Base-by-base conservation (phyloP, 306 rosid genomes). In the Vigna mungo region DNA sequence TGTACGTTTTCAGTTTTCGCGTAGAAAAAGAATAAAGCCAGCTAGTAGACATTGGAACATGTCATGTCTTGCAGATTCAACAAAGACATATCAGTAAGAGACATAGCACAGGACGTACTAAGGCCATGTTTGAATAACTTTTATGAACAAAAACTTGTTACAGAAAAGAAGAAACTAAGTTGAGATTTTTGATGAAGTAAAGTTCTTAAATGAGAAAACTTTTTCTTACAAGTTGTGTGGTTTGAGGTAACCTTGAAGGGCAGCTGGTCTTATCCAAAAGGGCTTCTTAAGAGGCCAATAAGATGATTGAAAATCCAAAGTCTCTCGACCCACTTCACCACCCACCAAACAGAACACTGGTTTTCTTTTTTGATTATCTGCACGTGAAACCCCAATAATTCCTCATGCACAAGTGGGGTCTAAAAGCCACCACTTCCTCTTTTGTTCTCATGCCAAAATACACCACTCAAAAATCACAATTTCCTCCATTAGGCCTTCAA, bases 371-470 rank as follows among this genome's bases (percentile, higher is more conserved):
- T 85, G 61, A 77, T 74, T 52, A 68, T 36, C 18, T 77, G 85
- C 88, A 81, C 83, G 88, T 84, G 88, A 85, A 90, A 74, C 94
- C 81, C 90, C 96, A 94, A 90, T 92, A 92, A 90, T 89, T 87
- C 81, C 85, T 85, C 92, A 94, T 91, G 94, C 97, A 89, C 80
- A 60, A 74, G 91, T 89, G 88, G 93, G 97, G 96, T 87, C 88
- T 88, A 74, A 72, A 75, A 71, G 87, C 86, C 93, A 85, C 89
- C 89, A 85, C 86, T 89, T 87, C 89, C 75, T 86, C 82, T 89
- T 88, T 90, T 92, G 98, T 92, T 89, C 78, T 82, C 90, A 77
- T 77, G 85, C 96, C 88, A 89, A 92, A 85, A 62, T 87, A 91
- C 93, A 86, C 55, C 83, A 68, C 85, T 83, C 61, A 66, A 53